Percentiles rank a stretch among this genome's conserved stretches.
phyloP scores from a whole-genome alignment of 495 filamentous ascomycete genomes.

The Peziza echinospora region DNA sequence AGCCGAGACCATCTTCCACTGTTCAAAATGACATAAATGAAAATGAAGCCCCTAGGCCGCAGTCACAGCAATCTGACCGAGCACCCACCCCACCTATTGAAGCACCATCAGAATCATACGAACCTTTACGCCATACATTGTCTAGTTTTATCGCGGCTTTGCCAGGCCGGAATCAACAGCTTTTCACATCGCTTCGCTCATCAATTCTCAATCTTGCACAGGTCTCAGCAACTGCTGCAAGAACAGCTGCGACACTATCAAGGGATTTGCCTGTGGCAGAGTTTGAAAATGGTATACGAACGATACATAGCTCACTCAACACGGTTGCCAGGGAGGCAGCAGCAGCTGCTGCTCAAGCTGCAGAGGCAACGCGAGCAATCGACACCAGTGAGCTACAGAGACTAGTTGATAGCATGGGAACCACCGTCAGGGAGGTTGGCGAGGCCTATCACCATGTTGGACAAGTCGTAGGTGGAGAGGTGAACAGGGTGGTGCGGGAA shows the following conservation, averaged over 20 bases:
- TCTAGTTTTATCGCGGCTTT: not conserved
- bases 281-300: slow-evolving; percentile 24
- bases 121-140: not conserved
- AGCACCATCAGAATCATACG: not conserved
- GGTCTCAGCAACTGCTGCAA: slow-evolving; percentile 7
- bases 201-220: slow-evolving; percentile 8
- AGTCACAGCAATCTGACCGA: not conserved
- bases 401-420: slow-evolving; percentile 24
- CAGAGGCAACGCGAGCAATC: slow-evolving; percentile 21
- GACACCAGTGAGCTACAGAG: slow-evolving; percentile 25
- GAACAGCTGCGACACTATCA: slow-evolving; percentile 9
- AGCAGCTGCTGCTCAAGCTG: slow-evolving; percentile 21
- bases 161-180: not conserved
- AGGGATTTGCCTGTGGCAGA: slow-evolving; percentile 20
- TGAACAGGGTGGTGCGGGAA: slow-evolving; percentile 9
- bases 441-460: slow-evolving; percentile 21
- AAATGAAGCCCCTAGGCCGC: no score
- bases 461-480: slow-evolving; percentile 9
- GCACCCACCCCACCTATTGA: not conserved
- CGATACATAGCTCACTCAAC: slow-evolving; percentile 26
- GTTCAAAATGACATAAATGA: no score
- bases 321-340: slow-evolving; percentile 25
- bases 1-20: not conserved
- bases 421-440: slow-evolving; percentile 27
- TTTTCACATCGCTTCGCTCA: slow-evolving; percentile 11